Evolutionary conservation across 2,329 filamentous ascomycete genomes (phyloP).

Genomic region (Fusarium begoniae): DNA sequence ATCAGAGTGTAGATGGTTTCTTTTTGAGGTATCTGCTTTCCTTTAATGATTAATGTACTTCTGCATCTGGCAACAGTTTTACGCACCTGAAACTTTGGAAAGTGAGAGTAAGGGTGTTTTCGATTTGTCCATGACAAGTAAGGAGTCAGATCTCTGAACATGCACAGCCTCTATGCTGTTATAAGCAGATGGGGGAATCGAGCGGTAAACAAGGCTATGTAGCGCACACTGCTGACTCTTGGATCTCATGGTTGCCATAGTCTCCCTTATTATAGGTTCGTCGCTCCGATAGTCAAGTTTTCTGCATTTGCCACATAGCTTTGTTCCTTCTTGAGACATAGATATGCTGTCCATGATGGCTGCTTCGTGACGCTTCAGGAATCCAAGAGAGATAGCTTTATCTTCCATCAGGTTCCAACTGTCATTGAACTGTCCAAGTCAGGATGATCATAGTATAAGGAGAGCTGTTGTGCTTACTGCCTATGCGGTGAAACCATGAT

Average conservation of each 20-base stretch:
- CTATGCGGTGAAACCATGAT: not conserved
- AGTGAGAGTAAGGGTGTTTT: not conserved
- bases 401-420: constrained; percentile 15
- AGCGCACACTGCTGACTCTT: not conserved
- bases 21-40: not conserved
- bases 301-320: not conserved
- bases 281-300: not conserved
- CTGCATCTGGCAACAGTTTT: not conserved
- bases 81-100: not conserved
- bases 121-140: not conserved
- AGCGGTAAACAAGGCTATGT: not conserved
- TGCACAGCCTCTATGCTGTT: not conserved
- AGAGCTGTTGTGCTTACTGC: not conserved
- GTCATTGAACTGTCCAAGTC: constrained; percentile 8
- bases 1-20: too few species aligned
- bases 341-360: not conserved
- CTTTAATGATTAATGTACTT: not conserved
- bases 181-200: not conserved
- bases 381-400: not conserved
- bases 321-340: not conserved
- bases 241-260: not conserved
- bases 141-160: not conserved
- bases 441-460: not conserved
- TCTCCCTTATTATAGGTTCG: not conserved
- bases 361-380: not conserved